Conservation (phyloP, 495 filamentous ascomycete species). For the Filosporella fistucella region DNA sequence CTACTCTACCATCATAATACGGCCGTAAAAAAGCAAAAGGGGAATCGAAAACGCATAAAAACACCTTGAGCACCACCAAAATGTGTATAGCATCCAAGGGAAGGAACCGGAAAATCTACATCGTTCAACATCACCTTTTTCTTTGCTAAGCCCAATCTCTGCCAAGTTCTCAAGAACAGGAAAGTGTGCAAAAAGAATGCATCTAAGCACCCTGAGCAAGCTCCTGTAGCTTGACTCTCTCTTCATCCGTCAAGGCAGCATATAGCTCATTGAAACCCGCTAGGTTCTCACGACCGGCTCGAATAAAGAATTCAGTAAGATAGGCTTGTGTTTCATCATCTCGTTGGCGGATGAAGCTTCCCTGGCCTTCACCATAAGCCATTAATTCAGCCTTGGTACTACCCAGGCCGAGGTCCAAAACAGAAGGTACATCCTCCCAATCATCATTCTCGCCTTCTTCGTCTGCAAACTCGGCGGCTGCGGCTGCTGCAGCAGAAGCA, state of each 20-base stretch:
- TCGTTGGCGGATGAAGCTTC: constrained; percentile 57
- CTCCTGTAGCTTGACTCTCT: constrained; percentile 64
- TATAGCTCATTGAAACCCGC: constrained; percentile 73
- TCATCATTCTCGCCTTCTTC: constrained; percentile 67
- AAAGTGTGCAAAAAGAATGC: no score
- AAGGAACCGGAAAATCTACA: no score
- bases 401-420: constrained; percentile 65
- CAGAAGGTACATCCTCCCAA: constrained; percentile 86
- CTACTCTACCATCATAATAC: no score
- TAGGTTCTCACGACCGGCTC: constrained; percentile 57
- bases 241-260: constrained; percentile 60
- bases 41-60: no score
- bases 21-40: no score
- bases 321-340: constrained; percentile 92
- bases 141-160: no score
- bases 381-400: constrained; percentile 72
- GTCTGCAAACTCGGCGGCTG: constrained; percentile 48
- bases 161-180: no score
- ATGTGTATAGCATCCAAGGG: no score
- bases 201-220: constrained; percentile 14
- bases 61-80: no score
- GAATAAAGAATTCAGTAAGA: constrained; percentile 76
- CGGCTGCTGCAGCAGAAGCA: constrained; percentile 45
- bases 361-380: constrained; percentile 55
- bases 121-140: no score